Base-by-base conservation (phyloP, 768 basidiomycete species). In the Galerina sulciceps region DNA sequence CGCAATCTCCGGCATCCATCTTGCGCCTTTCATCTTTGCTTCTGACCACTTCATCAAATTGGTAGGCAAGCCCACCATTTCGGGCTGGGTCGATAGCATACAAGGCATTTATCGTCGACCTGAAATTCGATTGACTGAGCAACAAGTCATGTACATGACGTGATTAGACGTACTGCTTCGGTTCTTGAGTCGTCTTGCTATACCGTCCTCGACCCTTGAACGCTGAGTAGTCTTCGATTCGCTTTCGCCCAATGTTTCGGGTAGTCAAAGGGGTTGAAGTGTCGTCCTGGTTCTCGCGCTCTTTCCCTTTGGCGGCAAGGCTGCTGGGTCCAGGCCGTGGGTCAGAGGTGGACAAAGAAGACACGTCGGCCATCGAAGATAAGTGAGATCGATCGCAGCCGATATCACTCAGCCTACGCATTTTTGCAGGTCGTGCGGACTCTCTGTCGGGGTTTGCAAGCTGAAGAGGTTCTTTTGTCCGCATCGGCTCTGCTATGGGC, bases 1-100 rank as follows among this genome's bases (percentile, higher is more conserved):
- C 90, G 69, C 93, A 96, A 61, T 93, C 91, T 1, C 81, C 85
- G 3, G 83, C 94, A 49, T 89, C 80, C 79, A 96, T 80, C 51
- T 76, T 75, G 63, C 79, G 80, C 34, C 95, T 78, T 35, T 85
- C 83, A 15, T 83, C 82, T 65, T 81, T 88, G 40, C 77, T 79
- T 23, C 94, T 79, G 11, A 93, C 89, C 14, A 93, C 91, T 48
- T 88, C 86, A 43, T 94, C 89, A 65, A 82, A 96, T 62, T 88
- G 86, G 69, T 82, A 89, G 42, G 76, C 74, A 10, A 85, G 45
- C 0, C 92, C 94, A 0, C 79, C 77, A 68, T 96, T 96, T 36
- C 73, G 76, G 8, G 73, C 73, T 3, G 86, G 83, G 62, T 91
- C 79, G 50, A 96, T 89, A 54, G 83, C 82, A 69, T 85, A 94